A percentile compares a stretch with the other conserved stretches of the same genome.
phyloP scores from a whole-genome alignment of 129 eudicot species.

The Tagetes erecta region DNA sequence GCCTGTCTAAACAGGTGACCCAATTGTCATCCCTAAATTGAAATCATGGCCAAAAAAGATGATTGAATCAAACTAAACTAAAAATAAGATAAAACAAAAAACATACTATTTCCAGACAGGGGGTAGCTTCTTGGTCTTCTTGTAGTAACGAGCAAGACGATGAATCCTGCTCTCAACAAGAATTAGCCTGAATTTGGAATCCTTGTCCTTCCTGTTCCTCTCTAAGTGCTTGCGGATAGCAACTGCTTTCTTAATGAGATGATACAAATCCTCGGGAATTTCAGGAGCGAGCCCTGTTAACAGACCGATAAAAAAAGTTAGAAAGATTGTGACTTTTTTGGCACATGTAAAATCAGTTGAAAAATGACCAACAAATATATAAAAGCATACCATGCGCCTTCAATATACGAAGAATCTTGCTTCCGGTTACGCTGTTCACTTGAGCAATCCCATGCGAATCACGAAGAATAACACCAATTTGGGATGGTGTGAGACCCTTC shows the following conservation, averaged over 20 bases:
- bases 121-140: constrained; percentile 77
- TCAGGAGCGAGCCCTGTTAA: constrained; percentile 60
- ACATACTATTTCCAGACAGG: constrained; percentile 72
- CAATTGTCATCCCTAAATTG: too few species aligned
- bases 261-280: constrained; percentile 68
- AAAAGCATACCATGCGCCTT: constrained; percentile 58
- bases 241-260: constrained; percentile 67
- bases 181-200: constrained; percentile 65
- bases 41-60: neutral
- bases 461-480: constrained; percentile 44
- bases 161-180: constrained; percentile 76
- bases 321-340: neutral
- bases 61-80: neutral
- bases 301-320: neutral
- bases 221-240: constrained; percentile 69
- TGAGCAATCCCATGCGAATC: constrained; percentile 63
- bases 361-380: neutral
- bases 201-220: constrained; percentile 74
- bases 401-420: constrained; percentile 60
- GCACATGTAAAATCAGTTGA: neutral
- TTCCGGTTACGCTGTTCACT: constrained; percentile 69
- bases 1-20: too few species aligned
- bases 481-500: constrained; percentile 42
- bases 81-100: neutral
- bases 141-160: constrained; percentile 69